Percentiles rank a stretch among this genome's conserved stretches.
Evolutionary conservation across 2,329 filamentous ascomycete genomes (phyloP).

Genomic region (Aspergillus persii): DNA sequence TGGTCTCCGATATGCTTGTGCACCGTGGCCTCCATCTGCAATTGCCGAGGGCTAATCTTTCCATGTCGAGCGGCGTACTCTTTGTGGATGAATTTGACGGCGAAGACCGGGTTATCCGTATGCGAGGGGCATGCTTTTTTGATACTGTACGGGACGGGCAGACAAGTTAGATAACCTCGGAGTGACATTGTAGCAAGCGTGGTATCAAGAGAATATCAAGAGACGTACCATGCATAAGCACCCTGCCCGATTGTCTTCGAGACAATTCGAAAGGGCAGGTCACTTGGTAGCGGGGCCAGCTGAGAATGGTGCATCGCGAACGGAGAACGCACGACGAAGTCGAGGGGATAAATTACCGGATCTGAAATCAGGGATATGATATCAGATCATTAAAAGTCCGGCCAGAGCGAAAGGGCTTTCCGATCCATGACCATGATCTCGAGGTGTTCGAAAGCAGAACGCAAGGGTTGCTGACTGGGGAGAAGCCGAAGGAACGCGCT

Average conservation of each 20-base stretch:
- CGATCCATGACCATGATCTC: conserved; percentile 13
- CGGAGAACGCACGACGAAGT: not conserved
- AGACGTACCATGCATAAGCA: conserved; percentile 84
- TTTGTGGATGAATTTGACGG: conserved; percentile 98
- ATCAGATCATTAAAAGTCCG: not conserved
- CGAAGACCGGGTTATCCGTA: conserved; percentile 73
- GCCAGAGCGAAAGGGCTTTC: not conserved
- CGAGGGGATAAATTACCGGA: not conserved
- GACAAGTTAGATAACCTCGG: not conserved
- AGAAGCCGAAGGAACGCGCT: conserved; percentile 12
- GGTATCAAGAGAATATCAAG: not conserved
- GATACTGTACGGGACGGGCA: conserved; percentile 57
- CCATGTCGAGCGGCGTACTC: conserved; percentile 87
- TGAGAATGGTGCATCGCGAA: conserved; percentile 70
- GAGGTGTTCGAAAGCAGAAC: conserved; percentile 10
- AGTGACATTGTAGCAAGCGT: not conserved
- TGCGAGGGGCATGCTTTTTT: conserved; percentile 85
- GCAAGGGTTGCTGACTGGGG: conserved; percentile 19
- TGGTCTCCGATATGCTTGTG: conserved; percentile 88
- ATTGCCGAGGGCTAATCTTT: conserved; percentile 82
- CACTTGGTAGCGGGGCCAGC: conserved; percentile 74
- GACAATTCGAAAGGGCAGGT: conserved; percentile 89
- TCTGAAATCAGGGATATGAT: not conserved
- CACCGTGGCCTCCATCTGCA: conserved; percentile 86
- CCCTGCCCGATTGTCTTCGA: conserved; percentile 96